Evolutionary conservation across 805 yeast species (phyloP).

Genomic region (Zygosaccharomyces rouxii): DNA sequence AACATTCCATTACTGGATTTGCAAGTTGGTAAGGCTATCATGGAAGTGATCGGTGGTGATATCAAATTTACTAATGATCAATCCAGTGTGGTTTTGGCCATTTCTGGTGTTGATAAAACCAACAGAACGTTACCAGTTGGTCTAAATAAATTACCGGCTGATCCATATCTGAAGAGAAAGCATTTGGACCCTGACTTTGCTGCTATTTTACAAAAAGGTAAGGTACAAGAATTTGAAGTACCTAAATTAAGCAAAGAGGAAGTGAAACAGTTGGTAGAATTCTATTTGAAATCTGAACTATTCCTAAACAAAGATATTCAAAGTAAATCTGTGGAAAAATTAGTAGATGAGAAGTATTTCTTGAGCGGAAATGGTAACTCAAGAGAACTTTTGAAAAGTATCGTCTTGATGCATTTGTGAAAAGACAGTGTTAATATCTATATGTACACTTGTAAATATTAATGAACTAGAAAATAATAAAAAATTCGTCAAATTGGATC

Average conservation of each 20-base stretch:
- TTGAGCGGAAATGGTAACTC: slow-evolving; percentile 67
- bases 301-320: slow-evolving; percentile 36
- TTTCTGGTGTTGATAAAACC: slow-evolving; percentile 50
- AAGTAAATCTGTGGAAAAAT: slow-evolving; percentile 33
- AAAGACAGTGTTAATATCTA: slow-evolving; percentile 1
- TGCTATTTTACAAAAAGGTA: slow-evolving; percentile 39
- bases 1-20: slow-evolving; percentile 57
- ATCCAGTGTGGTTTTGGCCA: slow-evolving; percentile 66
- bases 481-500: not conserved
- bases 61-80: slow-evolving; percentile 40
- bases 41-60: slow-evolving; percentile 52
- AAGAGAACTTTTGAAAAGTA: slow-evolving; percentile 41
- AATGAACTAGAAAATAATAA: not conserved
- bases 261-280: slow-evolving; percentile 40
- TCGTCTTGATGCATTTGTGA: slow-evolving; percentile 22
- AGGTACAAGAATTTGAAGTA: slow-evolving; percentile 40
- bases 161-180: slow-evolving; percentile 49
- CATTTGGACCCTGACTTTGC: slow-evolving; percentile 56
- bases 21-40: slow-evolving; percentile 56
- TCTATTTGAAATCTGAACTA: slow-evolving; percentile 39
- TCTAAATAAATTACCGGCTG: slow-evolving; percentile 46
- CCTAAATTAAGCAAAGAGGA: slow-evolving; percentile 45
- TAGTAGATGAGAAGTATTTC: slow-evolving; percentile 48
- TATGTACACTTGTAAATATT: slow-evolving; percentile 15
- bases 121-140: slow-evolving; percentile 58